A percentile compares a stretch with the other conserved stretches of the same genome.
These are phyloP conservation scores for Vitis hybrid DNA, from an alignment of 177 flowering plant genomes.

Conservation along the genomic window DNA sequence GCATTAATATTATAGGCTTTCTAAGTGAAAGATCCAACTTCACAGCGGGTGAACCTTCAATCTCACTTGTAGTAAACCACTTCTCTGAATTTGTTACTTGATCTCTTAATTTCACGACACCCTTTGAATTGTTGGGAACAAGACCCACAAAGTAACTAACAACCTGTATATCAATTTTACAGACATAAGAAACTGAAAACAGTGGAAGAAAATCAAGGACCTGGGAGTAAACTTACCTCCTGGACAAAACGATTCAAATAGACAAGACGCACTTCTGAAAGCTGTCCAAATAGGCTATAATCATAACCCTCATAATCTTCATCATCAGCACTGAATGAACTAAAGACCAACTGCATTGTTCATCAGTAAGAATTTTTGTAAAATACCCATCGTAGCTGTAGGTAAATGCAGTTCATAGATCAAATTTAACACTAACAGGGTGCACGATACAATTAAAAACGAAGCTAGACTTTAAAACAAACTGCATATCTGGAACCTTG, in stretches of 20 bases:
- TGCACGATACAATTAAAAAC: background rate
- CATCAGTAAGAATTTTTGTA: conserved; percentile 9
- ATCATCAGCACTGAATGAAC: conserved; percentile 71
- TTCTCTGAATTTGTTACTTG: conserved; percentile 86
- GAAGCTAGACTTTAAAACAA: background rate
- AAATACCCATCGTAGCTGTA: background rate
- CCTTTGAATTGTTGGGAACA: conserved; percentile 60
- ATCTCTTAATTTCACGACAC: conserved; percentile 68
- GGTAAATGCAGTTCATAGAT: background rate
- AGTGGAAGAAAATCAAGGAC: background rate
- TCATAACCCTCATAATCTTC: conserved; percentile 91
- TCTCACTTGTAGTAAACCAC: conserved; percentile 77
- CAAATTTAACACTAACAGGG: background rate
- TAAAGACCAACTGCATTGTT: conserved; percentile 65
- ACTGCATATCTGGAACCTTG: background rate
- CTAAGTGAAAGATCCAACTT: conserved; percentile 83
- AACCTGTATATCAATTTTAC: conserved; percentile 42
- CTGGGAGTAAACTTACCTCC: conserved; percentile 56
- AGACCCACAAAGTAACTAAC: conserved; percentile 86
- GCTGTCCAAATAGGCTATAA: conserved; percentile 80
- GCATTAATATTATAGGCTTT: conserved; percentile 92
- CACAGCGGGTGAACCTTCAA: conserved; percentile 96
- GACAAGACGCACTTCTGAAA: conserved; percentile 91
- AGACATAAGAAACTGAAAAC: conserved; percentile 5
- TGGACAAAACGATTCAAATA: conserved; percentile 92